Conservation (phyloP, 768 basidiomycete genomes). For the Leccinum rimulosum region DNA sequence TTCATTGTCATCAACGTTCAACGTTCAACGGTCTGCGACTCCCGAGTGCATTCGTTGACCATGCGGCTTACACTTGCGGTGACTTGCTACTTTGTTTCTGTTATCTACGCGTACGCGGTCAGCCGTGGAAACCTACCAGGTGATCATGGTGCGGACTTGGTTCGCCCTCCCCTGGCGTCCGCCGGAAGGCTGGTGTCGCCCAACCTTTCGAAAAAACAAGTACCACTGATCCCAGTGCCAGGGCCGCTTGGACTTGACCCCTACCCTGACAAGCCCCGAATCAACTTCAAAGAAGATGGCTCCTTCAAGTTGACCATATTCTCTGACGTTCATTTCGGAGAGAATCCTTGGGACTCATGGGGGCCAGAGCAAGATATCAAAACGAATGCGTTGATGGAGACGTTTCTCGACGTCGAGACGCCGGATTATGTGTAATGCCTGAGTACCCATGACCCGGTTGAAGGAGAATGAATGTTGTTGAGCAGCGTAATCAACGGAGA, state of each 20-base stretch:
- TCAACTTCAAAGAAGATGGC: slow-evolving; percentile 56
- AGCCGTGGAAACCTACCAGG: background rate
- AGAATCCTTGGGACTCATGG: slow-evolving; percentile 69
- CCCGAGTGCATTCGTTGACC: background rate
- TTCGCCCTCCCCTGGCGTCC: background rate
- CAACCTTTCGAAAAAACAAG: background rate
- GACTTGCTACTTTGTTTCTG: slow-evolving; percentile 1
- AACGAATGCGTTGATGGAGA: slow-evolving; percentile 56
- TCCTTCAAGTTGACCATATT: slow-evolving; percentile 73
- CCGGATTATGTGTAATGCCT: slow-evolving; percentile 66
- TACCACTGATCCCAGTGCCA: background rate
- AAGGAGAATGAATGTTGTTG: slow-evolving; percentile 1
- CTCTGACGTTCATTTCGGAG: slow-evolving; percentile 74
- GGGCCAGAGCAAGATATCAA: slow-evolving; percentile 67
- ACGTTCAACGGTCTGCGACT: too few species aligned
- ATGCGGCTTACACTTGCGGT: slow-evolving; percentile 5
- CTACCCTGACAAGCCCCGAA: slow-evolving; percentile 45
- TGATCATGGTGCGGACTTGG: background rate
- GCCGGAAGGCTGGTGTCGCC: background rate
- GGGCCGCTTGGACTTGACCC: slow-evolving; percentile 31
- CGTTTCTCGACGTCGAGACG: slow-evolving; percentile 51
- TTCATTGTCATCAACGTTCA: background rate
- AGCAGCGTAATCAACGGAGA: slow-evolving; percentile 69
- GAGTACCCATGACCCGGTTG: background rate
- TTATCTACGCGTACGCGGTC: slow-evolving; percentile 16